phyloP scores from a whole-genome alignment of 1,139 yeast species.

The Zhuliangozyma parablackwelliae region DNA sequence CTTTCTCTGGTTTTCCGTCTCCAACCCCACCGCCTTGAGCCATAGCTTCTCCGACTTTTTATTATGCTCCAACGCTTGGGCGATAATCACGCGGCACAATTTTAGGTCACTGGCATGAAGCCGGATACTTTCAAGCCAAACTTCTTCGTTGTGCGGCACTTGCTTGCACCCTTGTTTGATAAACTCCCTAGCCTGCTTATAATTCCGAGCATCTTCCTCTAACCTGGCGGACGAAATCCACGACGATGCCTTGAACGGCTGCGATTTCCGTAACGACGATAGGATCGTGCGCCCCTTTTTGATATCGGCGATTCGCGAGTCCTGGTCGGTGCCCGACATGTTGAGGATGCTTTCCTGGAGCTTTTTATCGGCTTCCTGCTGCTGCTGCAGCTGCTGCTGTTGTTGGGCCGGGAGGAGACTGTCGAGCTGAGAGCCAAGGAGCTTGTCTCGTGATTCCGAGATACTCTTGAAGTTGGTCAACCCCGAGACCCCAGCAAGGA shows the following conservation, averaged over 20 bases:
- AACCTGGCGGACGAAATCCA: conserved; percentile 88
- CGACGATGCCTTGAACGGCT: conserved; percentile 70
- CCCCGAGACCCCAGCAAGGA: conserved; percentile 31
- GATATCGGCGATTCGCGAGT: conserved; percentile 11
- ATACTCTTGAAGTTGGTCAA: conserved; percentile 45
- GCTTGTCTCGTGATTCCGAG: conserved; percentile 49
- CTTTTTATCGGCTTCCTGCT: conserved; percentile 38
- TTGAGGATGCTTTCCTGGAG: conserved; percentile 9
- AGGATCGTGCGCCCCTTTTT: conserved; percentile 56
- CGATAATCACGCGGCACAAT: conserved; percentile 51
- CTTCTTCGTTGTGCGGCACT: conserved; percentile 63
- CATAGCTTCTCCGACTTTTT: conserved; percentile 61
- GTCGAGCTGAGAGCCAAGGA: conserved; percentile 48
- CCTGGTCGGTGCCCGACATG: conserved; percentile 8
- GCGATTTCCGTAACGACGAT: conserved; percentile 62
- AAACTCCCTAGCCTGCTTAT: conserved; percentile 52
- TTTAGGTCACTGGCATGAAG: conserved; percentile 47
- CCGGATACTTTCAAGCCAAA: conserved; percentile 81
- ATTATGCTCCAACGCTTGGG: conserved; percentile 60
- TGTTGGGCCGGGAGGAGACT: conserved; percentile 11
- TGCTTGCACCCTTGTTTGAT: conserved; percentile 69
- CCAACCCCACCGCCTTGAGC: conserved; percentile 66
- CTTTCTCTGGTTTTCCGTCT: conserved; percentile 54
- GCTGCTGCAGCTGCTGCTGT: conserved; percentile 16
- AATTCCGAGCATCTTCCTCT: conserved; percentile 63